Conservation (phyloP, 768 basidiomycete genomes). For the Neoboletus subvelutipes region DNA sequence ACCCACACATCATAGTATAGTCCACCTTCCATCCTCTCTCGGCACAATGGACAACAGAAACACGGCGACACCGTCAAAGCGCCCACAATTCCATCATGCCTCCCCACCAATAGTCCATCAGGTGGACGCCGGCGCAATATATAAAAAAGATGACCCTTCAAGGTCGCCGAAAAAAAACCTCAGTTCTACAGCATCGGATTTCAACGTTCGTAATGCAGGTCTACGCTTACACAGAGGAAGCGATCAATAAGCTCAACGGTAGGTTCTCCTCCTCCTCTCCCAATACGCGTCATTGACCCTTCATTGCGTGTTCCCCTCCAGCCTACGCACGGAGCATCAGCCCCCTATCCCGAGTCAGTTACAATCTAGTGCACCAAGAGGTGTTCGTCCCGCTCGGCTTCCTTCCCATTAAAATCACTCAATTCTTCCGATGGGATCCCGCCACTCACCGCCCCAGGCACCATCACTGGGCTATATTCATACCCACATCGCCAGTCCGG, state of each 20-base stretch:
- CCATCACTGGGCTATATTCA: constrained; percentile 12
- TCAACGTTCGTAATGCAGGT: neutral
- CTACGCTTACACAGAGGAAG: constrained; percentile 2
- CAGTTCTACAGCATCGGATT: neutral
- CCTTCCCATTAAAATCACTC: constrained; percentile 7
- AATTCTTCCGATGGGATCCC: neutral
- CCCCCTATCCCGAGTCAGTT: neutral
- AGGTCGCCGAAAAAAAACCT: neutral
- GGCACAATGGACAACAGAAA: neutral
- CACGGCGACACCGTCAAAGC: neutral
- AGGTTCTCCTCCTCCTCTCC: neutral
- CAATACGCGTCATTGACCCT: neutral
- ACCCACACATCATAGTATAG: neutral
- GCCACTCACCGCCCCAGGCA: neutral
- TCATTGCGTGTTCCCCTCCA: neutral
- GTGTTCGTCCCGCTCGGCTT: neutral
- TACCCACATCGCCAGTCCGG: constrained; percentile 5
- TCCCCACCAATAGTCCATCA: neutral
- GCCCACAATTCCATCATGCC: neutral
- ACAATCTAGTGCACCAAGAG: neutral
- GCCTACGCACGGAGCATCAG: neutral
- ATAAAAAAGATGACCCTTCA: neutral
- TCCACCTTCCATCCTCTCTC: neutral
- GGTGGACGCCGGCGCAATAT: neutral
- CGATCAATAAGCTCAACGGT: neutral